These are phyloP conservation scores for Allodekkera sacchari DNA, from an alignment of 805 yeast species.

Conservation along the genomic window DNA sequence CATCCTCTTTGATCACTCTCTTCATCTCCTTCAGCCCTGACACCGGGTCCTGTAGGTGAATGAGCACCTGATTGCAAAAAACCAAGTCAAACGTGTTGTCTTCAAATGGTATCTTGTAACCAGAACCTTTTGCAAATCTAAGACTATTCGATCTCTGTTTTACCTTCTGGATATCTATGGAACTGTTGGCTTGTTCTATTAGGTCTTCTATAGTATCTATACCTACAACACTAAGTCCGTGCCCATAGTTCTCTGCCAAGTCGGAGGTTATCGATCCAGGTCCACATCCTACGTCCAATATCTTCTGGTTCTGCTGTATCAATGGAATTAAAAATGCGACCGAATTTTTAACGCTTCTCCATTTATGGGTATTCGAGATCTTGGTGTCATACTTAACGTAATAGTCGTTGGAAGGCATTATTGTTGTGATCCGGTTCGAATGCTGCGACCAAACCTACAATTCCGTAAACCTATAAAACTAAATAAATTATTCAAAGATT, in stretches of 20 bases:
- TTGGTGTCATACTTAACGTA: no score
- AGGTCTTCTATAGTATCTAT: conserved; percentile 19
- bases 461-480: no score
- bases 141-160: conserved; percentile 7
- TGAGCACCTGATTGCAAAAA: conserved; percentile 30
- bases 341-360: conserved; percentile 19
- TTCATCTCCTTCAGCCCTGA: conserved; percentile 28
- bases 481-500: no score
- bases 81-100: conserved; percentile 33
- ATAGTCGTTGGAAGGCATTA: no score
- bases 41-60: conserved; percentile 28
- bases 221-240: conserved; percentile 25
- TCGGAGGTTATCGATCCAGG: conserved; percentile 33
- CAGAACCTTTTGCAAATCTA: conserved; percentile 23
- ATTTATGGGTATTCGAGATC: conserved; percentile 1
- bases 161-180: background rate
- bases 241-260: conserved; percentile 25
- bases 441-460: no score
- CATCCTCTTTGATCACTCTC: conserved; percentile 28
- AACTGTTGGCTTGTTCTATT: background rate
- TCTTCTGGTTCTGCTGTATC: conserved; percentile 17
- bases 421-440: no score
- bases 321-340: conserved; percentile 20
- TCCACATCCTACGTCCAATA: conserved; percentile 36
- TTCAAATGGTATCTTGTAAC: conserved; percentile 24